Percentiles rank a stretch among this genome's conserved stretches.
Evolutionary conservation across 2,329 filamentous ascomycete genomes (phyloP).

Genomic region (Zalaria obscura): DNA sequence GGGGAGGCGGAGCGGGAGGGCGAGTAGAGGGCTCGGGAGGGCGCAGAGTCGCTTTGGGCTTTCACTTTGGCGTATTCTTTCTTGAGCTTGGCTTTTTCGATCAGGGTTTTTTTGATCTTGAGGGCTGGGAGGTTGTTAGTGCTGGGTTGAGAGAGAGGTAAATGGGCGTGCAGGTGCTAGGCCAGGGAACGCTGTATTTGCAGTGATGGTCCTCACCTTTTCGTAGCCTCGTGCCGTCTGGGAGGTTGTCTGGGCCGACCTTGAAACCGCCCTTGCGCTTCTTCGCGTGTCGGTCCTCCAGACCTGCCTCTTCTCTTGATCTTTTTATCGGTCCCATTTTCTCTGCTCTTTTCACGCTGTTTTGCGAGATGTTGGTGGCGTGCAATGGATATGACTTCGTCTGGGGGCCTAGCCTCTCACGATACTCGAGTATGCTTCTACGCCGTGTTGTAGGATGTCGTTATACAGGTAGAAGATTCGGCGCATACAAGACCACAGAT

Average conservation of each 20-base stretch:
- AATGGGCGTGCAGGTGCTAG: no score
- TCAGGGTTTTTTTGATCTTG: constrained; percentile 79
- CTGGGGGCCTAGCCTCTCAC: no score
- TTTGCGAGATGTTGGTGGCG: neutral
- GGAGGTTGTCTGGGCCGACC: constrained; percentile 79
- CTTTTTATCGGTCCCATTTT: constrained; percentile 2
- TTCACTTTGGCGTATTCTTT: constrained; percentile 86
- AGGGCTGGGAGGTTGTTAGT: constrained; percentile 41
- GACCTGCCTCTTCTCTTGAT: constrained; percentile 1
- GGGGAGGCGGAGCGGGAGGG: constrained; percentile 14
- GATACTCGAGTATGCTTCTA: no score
- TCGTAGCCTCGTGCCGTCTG: constrained; percentile 74
- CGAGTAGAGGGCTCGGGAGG: constrained; percentile 4
- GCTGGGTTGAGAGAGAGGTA: no score
- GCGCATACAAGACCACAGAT: no score
- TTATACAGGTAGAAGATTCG: no score
- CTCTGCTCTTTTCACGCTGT: neutral
- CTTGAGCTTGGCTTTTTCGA: constrained; percentile 85
- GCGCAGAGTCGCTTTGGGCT: constrained; percentile 32
- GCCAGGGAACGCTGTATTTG: neutral
- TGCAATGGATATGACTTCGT: no score
- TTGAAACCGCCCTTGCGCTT: constrained; percentile 58
- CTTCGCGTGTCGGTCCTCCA: constrained; percentile 24
- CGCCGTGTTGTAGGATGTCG: no score
- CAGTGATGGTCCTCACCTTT: constrained; percentile 39